Conservation (phyloP, 2,329 filamentous ascomycete genomes). For the Colletotrichum paranaense region DNA sequence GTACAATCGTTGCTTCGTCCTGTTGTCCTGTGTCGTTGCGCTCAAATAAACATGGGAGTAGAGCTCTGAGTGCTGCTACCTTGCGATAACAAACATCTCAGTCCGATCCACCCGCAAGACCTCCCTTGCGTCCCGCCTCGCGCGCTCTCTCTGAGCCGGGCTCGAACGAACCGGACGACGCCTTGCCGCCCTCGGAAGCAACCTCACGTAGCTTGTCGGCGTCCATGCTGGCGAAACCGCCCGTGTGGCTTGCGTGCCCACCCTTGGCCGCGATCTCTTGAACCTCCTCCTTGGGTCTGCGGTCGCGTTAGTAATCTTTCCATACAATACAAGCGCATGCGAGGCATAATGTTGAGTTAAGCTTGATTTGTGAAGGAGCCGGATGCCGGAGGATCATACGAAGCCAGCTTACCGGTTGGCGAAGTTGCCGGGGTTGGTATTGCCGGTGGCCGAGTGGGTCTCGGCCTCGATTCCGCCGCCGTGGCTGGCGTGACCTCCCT, state of each 20-base stretch:
- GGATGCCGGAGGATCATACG: background rate
- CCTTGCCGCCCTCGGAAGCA: conserved; percentile 65
- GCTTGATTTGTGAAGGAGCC: background rate
- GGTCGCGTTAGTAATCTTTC: background rate
- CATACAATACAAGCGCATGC: background rate
- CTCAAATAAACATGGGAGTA: too few species aligned
- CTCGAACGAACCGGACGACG: conserved; percentile 65
- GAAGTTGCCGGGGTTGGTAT: conserved; percentile 36
- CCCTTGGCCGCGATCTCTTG: conserved; percentile 54
- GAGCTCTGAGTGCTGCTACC: too few species aligned
- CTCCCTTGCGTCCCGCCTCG: conserved; percentile 66
- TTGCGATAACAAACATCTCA: background rate
- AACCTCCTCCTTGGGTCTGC: conserved; percentile 56
- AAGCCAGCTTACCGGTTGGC: conserved; percentile 36
- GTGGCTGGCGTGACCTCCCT: conserved; percentile 52
- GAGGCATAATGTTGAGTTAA: background rate
- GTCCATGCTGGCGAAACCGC: conserved; percentile 55
- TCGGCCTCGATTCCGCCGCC: background rate
- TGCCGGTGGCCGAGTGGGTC: conserved; percentile 2
- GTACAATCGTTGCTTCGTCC: background rate
- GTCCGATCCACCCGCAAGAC: conserved; percentile 37
- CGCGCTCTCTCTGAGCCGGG: conserved; percentile 61
- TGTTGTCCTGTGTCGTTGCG: too few species aligned
- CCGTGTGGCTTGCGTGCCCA: conserved; percentile 50
- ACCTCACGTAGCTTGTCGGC: conserved; percentile 62